Conservation (phyloP, 2,329 filamentous ascomycete species). For the Aspergillus persii region DNA sequence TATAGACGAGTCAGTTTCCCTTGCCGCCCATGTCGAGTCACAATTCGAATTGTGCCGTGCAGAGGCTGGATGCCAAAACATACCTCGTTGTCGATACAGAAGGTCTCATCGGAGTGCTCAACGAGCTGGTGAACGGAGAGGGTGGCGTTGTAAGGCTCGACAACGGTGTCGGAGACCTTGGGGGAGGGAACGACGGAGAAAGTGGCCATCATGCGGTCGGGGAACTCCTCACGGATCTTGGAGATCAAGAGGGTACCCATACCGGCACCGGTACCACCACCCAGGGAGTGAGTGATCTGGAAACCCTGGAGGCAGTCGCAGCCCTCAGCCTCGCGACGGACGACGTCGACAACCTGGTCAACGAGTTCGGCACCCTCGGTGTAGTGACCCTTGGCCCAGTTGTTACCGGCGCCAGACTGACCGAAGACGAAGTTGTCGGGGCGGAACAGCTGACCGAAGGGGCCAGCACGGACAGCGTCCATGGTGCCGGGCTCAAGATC, state of each 20-base stretch:
- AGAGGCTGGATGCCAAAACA: constrained; percentile 10
- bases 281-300: constrained; percentile 99
- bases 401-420: constrained; percentile 99
- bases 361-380: constrained; percentile 99
- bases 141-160: constrained; percentile 99
- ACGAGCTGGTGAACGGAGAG: constrained; percentile 98
- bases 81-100: constrained; percentile 99
- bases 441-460: constrained; percentile 98
- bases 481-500: constrained; percentile 99
- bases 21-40: background rate
- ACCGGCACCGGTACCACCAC: constrained; percentile 99
- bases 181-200: constrained; percentile 98
- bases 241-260: constrained; percentile 99
- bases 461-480: constrained; percentile 97
- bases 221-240: constrained; percentile 99
- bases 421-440: constrained; percentile 99
- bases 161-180: constrained; percentile 99
- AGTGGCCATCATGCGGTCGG: constrained; percentile 99
- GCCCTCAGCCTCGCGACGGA: constrained; percentile 96
- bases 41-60: background rate
- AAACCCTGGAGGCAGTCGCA: constrained; percentile 99
- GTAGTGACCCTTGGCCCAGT: constrained; percentile 99
- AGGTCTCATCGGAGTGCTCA: constrained; percentile 99
- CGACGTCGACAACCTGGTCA: constrained; percentile 96
- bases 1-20: constrained; percentile 23